These are phyloP conservation scores for Eucalyptus polybractea DNA, from an alignment of 345 rosid genomes.

Conservation along the genomic window DNA sequence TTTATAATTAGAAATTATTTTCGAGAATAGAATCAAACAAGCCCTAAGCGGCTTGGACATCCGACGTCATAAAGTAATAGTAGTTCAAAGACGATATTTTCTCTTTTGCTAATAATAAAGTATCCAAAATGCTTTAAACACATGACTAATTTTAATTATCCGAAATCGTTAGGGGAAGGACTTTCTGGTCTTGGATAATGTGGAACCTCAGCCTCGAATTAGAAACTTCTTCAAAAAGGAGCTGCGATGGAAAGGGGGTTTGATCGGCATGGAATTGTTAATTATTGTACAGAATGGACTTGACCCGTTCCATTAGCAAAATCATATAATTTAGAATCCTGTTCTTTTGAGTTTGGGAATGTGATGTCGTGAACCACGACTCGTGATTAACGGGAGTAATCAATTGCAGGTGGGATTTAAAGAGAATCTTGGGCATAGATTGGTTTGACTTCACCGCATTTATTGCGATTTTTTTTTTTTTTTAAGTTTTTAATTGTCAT, in stretches of 20 bases:
- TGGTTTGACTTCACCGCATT: background rate
- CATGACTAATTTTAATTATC: background rate
- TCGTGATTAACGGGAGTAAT: background rate
- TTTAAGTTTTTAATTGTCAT: background rate
- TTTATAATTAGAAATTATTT: rapidly evolving
- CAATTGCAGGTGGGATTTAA: background rate
- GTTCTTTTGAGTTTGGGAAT: background rate
- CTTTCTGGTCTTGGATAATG: background rate
- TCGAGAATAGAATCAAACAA: rapidly evolving
- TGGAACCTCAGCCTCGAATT: background rate
- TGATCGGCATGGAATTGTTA: background rate
- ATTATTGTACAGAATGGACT: background rate
- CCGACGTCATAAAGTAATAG: background rate
- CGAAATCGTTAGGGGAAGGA: background rate
- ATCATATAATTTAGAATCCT: background rate
- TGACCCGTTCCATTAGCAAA: background rate
- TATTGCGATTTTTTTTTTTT: background rate
- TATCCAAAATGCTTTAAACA: background rate
- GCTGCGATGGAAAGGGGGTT: background rate
- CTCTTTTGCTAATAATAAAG: background rate
- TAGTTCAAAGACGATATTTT: background rate
- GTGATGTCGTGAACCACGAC: background rate
- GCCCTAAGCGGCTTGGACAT: background rate
- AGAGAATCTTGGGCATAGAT: background rate
- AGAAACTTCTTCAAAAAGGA: background rate